Evolutionary conservation across 371 early-diverging fungal genomes (phyloP).

Genomic region (Dichotomocladium elegans): DNA sequence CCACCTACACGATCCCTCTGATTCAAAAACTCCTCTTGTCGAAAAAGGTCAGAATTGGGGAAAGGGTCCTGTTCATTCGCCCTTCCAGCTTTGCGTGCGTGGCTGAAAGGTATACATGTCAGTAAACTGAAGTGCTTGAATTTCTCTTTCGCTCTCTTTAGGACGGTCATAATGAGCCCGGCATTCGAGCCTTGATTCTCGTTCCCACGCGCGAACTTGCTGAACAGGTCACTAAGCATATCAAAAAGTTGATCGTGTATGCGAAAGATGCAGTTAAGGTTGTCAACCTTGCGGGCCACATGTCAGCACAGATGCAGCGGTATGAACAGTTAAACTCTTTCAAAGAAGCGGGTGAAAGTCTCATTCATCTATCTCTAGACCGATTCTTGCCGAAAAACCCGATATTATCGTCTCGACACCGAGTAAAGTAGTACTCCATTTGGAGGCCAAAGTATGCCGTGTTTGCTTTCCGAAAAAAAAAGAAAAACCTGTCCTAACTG

Average conservation of each 20-base stretch:
- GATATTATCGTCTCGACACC: conserved; percentile 87
- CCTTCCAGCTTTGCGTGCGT: background rate
- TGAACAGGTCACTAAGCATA: conserved; percentile 81
- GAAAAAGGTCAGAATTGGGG: conserved; percentile 53
- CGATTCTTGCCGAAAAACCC: conserved; percentile 78
- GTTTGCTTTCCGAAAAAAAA: too few relatives aligned
- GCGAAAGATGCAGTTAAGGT: conserved; percentile 65
- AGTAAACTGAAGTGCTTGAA: background rate
- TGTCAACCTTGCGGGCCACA: conserved; percentile 71
- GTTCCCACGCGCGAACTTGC: conserved; percentile 97
- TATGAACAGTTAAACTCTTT: too few relatives aligned
- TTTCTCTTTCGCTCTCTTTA: background rate
- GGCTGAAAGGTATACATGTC: background rate
- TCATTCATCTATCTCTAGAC: conserved; percentile 41
- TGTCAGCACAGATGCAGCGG: conserved; percentile 59
- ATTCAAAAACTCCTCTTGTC: conserved; percentile 81
- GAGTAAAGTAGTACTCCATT: conserved; percentile 68
- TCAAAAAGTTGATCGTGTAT: conserved; percentile 70
- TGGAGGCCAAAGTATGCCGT: conserved; percentile 48
- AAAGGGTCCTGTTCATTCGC: background rate
- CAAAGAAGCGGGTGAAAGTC: too few relatives aligned
- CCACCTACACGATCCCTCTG: conserved; percentile 94
- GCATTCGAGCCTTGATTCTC: conserved; percentile 61
- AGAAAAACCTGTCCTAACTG: background rate
- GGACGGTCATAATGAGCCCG: conserved; percentile 14